Evolutionary conservation across 2,329 filamentous ascomycete species (phyloP).

Genomic region (Neonectria neomacrospora): DNA sequence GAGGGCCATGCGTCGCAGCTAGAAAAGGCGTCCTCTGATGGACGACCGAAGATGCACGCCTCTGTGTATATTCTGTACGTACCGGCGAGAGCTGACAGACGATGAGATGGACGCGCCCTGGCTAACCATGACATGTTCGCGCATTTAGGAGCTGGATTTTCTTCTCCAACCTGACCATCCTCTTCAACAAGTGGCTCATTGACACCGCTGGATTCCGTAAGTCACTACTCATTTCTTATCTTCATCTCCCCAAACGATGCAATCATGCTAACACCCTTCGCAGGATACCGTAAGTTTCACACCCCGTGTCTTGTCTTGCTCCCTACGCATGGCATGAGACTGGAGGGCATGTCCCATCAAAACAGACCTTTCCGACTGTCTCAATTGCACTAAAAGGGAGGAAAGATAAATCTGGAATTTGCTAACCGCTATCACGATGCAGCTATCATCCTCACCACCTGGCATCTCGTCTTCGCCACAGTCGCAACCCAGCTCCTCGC

Average conservation of each 20-base stretch:
- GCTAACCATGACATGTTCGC: conserved; percentile 26
- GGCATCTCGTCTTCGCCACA: conserved; percentile 75
- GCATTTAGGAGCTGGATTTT: conserved; percentile 76
- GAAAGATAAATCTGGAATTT: neutral
- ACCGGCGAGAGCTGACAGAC: neutral
- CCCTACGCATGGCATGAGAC: neutral
- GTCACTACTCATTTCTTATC: conserved; percentile 46
- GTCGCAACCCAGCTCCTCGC: conserved; percentile 73
- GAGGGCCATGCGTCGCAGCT: conserved; percentile 17
- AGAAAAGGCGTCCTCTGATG: conserved; percentile 10
- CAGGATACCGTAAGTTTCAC: conserved; percentile 49
- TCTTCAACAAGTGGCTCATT: conserved; percentile 94
- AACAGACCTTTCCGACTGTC: neutral
- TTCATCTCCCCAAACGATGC: neutral
- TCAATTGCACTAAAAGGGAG: neutral
- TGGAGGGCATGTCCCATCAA: neutral
- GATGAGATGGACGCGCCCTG: neutral
- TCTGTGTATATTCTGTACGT: conserved; percentile 26
- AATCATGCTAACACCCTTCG: conserved; percentile 24
- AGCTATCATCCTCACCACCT: conserved; percentile 72
- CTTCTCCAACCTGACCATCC: conserved; percentile 84
- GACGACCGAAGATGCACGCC: conserved; percentile 22
- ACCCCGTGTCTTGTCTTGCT: neutral
- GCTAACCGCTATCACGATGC: conserved; percentile 19
- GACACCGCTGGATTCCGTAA: conserved; percentile 79